Evolutionary conservation across 805 yeast genomes (phyloP), one percentile per base, ranked within the genome.

Genomic region (Scheffersomyces lignosus): DNA sequence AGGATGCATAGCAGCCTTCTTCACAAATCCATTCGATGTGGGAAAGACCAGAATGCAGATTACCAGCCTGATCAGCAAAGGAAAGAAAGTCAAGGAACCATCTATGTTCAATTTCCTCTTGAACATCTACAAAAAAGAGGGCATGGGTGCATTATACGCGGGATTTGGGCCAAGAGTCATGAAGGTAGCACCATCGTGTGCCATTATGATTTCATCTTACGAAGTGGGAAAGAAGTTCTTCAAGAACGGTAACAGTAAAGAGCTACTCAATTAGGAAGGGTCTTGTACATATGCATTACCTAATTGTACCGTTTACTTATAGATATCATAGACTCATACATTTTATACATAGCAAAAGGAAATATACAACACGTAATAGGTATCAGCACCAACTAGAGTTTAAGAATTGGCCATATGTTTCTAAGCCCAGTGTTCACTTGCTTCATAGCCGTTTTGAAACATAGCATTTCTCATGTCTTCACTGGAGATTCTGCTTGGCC

Each of bases 121-220:
- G 20, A 69, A 73, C 17, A 90, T 93, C 25, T 71, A 77, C 36
- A 71, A 60, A 47, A 73, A 65, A 15, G 99, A 93, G 60, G 99
- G 99, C 0, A 31, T 78, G n/a, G 56, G 70, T 4, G 91, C 97
- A 0, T 64, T 93, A n/a, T 93, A 84, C 54, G 86, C 87, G 25
- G 99, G 99, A 0, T 64, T 89, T 26, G 69, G 78, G 2, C 98
- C 98, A 0, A 74, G 99, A 46, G 77, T 91, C 5, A 64, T 91
- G 58, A 93, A 93, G 56, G 85, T 93, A 18, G 96, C 97, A 0
- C 98, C 99, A 8, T 82, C 96, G 12, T 93, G 99, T 73, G 99
- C 99, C 1, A 91, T 93, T 26, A 93, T 93, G 99, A 89, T 93
- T 30, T 87, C 97, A 9, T 83, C 93, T 27, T 93, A 93, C 58